Evolutionary conservation across 768 basidiomycete species (phyloP).

Genomic region (Gymnopilus dilepis): DNA sequence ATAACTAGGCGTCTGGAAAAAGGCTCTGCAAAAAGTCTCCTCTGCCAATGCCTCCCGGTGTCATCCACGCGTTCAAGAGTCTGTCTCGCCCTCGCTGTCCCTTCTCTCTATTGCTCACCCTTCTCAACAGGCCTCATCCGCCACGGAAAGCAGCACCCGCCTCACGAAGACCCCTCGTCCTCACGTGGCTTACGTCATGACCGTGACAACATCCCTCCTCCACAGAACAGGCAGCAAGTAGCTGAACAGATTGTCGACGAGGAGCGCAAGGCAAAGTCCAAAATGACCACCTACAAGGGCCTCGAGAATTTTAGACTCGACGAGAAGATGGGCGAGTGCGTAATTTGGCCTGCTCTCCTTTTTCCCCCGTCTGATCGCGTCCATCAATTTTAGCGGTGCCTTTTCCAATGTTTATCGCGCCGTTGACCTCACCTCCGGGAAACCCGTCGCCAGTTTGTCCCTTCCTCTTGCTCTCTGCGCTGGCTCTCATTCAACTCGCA

Average conservation of each 20-base stretch:
- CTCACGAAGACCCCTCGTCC: conserved; percentile 30
- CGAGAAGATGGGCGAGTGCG: conserved; percentile 94
- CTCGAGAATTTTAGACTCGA: conserved; percentile 79
- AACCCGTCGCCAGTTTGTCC: conserved; percentile 81
- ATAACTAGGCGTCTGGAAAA: conserved; percentile 13
- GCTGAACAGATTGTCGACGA: conserved; percentile 78
- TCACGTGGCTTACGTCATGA: conserved; percentile 41
- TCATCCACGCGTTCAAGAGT: conserved; percentile 93
- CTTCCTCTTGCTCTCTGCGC: conserved; percentile 13
- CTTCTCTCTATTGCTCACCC: conserved; percentile 20
- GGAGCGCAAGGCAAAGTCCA: conserved; percentile 71
- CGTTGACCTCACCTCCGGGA: conserved; percentile 70
- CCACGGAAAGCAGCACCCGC: conserved; percentile 73
- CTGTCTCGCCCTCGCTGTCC: conserved; percentile 29
- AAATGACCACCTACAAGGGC: conserved; percentile 87
- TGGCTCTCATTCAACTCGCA: conserved; percentile 19
- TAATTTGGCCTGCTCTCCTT: conserved; percentile 28
- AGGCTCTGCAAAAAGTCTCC: conserved; percentile 1
- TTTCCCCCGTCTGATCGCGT: conserved; percentile 25
- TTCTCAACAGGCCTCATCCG: conserved; percentile 75
- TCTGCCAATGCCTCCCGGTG: conserved; percentile 62
- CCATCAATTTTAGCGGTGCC: conserved; percentile 65
- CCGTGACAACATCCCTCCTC: conserved; percentile 32
- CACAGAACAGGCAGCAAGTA: conserved; percentile 43
- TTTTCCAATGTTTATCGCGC: conserved; percentile 99